These are phyloP conservation scores for Cladobotryum protrusum DNA, from an alignment of 2,329 filamentous ascomycete species.

Conservation along the genomic window DNA sequence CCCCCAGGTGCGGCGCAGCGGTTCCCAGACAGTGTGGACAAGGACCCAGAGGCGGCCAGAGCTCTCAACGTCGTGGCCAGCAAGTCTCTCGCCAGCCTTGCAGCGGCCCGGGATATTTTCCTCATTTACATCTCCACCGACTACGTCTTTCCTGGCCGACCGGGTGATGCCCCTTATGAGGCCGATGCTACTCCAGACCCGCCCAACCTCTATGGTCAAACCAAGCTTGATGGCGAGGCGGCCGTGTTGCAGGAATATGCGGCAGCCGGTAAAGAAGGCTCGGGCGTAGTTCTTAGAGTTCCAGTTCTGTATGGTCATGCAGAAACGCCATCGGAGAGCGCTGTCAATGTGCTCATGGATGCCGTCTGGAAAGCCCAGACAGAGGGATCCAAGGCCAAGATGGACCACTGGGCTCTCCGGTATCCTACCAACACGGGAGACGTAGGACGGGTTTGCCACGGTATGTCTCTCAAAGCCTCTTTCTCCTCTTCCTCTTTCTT, in stretches of 20 bases:
- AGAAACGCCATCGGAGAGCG: constrained; percentile 65
- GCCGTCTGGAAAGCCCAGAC: constrained; percentile 68
- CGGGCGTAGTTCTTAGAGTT: constrained; percentile 68
- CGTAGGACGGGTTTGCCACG: constrained; percentile 68
- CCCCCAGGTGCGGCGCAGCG: constrained; percentile 72
- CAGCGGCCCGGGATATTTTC: constrained; percentile 53
- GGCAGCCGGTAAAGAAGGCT: constrained; percentile 41
- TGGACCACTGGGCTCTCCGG: constrained; percentile 80
- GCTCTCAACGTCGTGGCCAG: constrained; percentile 71
- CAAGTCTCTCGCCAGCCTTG: constrained; percentile 57
- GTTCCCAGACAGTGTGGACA: constrained; percentile 79
- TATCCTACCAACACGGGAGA: constrained; percentile 90
- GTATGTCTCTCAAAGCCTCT: constrained; percentile 37
- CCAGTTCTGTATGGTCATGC: constrained; percentile 80
- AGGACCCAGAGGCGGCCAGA: constrained; percentile 68
- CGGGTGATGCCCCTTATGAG: constrained; percentile 80
- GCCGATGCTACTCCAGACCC: constrained; percentile 56
- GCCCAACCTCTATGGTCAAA: constrained; percentile 67
- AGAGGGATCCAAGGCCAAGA: constrained; percentile 55
- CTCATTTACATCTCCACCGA: constrained; percentile 78
- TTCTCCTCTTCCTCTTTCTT: constrained; percentile 3
- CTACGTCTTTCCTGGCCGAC: constrained; percentile 68
- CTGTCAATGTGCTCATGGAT: constrained; percentile 76
- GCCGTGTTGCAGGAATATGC: constrained; percentile 60
- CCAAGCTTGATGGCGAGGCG: constrained; percentile 53